Conservation (phyloP, 768 basidiomycete genomes). For the Xerocomellus intermedius region DNA sequence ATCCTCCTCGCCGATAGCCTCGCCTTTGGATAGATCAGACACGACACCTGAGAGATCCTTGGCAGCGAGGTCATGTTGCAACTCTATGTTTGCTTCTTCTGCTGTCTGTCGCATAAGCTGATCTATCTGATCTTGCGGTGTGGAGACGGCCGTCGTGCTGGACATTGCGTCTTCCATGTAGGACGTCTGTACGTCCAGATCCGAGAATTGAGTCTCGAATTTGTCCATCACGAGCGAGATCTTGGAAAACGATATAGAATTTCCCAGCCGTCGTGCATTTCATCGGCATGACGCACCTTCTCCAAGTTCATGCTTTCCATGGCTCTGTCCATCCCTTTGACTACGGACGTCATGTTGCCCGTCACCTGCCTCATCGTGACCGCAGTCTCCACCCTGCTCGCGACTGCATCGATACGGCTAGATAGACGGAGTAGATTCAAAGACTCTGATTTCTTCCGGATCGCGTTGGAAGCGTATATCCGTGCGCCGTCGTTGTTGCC, state of each 20-base stretch:
- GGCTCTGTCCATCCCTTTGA: conserved; percentile 97
- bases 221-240: conserved; percentile 99
- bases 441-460: conserved; percentile 95
- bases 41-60: conserved; percentile 56
- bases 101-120: conserved; percentile 88
- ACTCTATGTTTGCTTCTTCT: conserved; percentile 94
- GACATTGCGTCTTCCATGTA: conserved; percentile 99
- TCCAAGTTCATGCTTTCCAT: conserved; percentile 99
- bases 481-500: conserved; percentile 96
- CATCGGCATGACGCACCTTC: conserved; percentile 52
- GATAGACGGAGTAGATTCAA: conserved; percentile 88
- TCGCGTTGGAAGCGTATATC: conserved; percentile 98
- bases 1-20: conserved; percentile 73
- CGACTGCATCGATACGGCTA: conserved; percentile 94
- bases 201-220: conserved; percentile 94
- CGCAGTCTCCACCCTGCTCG: conserved; percentile 95
- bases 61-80: conserved; percentile 83
- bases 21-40: conserved; percentile 52
- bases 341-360: conserved; percentile 94
- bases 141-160: conserved; percentile 86
- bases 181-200: conserved; percentile 95
- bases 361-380: conserved; percentile 98
- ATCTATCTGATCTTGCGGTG: conserved; percentile 97
- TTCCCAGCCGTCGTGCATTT: not conserved
- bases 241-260: conserved; percentile 39